phyloP scores from a whole-genome alignment of 768 basidiomycete species.

The Trametes gibbosa region DNA sequence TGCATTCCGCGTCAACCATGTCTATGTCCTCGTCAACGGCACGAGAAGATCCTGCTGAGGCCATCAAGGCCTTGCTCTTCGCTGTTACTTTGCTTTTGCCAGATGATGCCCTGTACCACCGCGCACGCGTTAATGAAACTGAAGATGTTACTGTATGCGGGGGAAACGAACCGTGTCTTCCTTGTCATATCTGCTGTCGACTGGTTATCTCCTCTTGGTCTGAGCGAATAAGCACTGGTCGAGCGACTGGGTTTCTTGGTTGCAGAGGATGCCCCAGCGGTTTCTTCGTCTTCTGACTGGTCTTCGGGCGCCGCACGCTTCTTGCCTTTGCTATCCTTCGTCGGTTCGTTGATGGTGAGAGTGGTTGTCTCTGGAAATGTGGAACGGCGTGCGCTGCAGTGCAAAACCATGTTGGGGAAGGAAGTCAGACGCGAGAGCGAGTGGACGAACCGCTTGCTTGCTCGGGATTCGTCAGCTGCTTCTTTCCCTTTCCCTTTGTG shows the following conservation, averaged over 20 bases:
- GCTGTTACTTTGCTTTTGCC: slow-evolving; percentile 53
- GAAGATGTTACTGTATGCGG: background rate
- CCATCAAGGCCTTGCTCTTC: slow-evolving; percentile 38
- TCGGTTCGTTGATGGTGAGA: slow-evolving; percentile 72
- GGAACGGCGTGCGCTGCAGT: slow-evolving; percentile 58
- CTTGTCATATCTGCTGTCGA: slow-evolving; percentile 63
- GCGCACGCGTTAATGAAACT: slow-evolving; percentile 10
- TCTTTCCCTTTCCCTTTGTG: slow-evolving; percentile 69
- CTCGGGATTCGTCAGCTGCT: slow-evolving; percentile 49
- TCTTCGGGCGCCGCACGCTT: slow-evolving; percentile 82
- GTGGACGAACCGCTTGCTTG: slow-evolving; percentile 60
- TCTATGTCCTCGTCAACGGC: slow-evolving; percentile 71
- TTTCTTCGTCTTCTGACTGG: slow-evolving; percentile 63
- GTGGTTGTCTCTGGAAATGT: slow-evolving; percentile 43
- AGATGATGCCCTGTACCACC: slow-evolving; percentile 41
- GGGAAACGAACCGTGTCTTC: slow-evolving; percentile 56
- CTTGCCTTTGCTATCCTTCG: slow-evolving; percentile 82
- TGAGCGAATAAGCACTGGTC: slow-evolving; percentile 56
- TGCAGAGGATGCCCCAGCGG: slow-evolving; percentile 40
- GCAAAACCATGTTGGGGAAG: background rate
- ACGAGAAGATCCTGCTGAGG: slow-evolving; percentile 61
- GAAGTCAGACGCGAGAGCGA: slow-evolving; percentile 19
- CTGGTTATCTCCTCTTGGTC: slow-evolving; percentile 51
- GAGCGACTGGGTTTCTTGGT: slow-evolving; percentile 60
- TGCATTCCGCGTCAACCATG: slow-evolving; percentile 68